Evolutionary conservation across 2,329 filamentous ascomycete species (phyloP).

Genomic region (Fusarium luffae): DNA sequence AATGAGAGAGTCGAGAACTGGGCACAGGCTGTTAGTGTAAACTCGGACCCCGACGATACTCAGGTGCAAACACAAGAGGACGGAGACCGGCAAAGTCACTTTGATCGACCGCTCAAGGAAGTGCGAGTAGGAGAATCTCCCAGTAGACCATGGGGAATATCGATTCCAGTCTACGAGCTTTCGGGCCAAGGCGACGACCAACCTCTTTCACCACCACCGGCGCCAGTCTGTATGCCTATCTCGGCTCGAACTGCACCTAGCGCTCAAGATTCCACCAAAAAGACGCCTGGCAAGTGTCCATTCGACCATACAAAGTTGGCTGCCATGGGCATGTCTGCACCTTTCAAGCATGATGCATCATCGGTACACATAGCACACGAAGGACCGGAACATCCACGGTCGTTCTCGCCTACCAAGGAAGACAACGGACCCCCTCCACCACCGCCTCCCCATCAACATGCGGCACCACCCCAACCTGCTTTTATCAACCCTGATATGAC

Average conservation of each 20-base stretch:
- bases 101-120: constrained; percentile 87
- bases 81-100: constrained; percentile 75
- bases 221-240: constrained; percentile 63
- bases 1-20: constrained; percentile 84
- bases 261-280: constrained; percentile 43
- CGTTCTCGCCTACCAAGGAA: constrained; percentile 40
- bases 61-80: constrained; percentile 52
- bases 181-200: constrained; percentile 52
- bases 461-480: constrained; percentile 55
- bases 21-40: constrained; percentile 79
- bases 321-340: constrained; percentile 47
- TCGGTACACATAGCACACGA: constrained; percentile 23
- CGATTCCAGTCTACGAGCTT: constrained; percentile 72
- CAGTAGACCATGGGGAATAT: constrained; percentile 92
- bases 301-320: constrained; percentile 64
- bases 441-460: constrained; percentile 19
- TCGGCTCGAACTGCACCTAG: constrained; percentile 45
- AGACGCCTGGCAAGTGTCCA: constrained; percentile 64
- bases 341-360: constrained; percentile 21
- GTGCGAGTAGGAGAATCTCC: constrained; percentile 94
- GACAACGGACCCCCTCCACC: constrained; percentile 25
- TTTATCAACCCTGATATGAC: constrained; percentile 61
- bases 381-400: constrained; percentile 17
- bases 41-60: constrained; percentile 50
- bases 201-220: constrained; percentile 67